Percentiles rank a stretch among this genome's conserved stretches.
Evolutionary conservation across 129 eudicot genomes (phyloP).

Genomic region (Kitagawia praeruptora): DNA sequence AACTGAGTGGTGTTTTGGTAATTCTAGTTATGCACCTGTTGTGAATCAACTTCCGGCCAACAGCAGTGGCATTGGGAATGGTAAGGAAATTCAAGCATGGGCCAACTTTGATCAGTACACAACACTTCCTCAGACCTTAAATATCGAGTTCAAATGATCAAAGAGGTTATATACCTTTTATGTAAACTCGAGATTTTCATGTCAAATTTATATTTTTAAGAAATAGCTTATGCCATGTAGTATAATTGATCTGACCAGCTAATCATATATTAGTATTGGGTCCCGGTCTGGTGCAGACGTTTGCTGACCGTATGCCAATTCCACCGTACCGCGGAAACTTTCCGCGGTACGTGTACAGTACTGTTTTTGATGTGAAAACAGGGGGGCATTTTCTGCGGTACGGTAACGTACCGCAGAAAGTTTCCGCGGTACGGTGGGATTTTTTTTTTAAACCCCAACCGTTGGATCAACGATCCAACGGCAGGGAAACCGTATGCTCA

Average conservation of each 20-base stretch:
- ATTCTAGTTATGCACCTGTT: constrained; percentile 24
- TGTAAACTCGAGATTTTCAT: background rate
- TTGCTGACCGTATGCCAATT: too few relatives aligned
- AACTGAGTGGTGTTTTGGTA: constrained; percentile 59
- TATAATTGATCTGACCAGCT: background rate
- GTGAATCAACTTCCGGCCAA: constrained; percentile 25
- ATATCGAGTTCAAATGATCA: background rate
- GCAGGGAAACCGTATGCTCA: too few relatives aligned
- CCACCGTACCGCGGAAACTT: too few relatives aligned
- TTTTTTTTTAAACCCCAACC: too few relatives aligned
- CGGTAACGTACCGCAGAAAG: too few relatives aligned
- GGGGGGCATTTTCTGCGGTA: too few relatives aligned
- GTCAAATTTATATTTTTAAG: background rate
- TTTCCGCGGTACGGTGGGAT: too few relatives aligned
- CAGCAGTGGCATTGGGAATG: constrained; percentile 24
- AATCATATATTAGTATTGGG: background rate
- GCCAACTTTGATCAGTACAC: constrained; percentile 32
- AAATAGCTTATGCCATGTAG: background rate
- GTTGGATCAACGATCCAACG: too few relatives aligned
- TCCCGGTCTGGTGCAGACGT: too few relatives aligned
- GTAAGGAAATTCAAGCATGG: constrained; percentile 52
- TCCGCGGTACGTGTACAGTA: too few relatives aligned
- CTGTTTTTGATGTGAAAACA: too few relatives aligned
- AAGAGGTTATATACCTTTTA: background rate
- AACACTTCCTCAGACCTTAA: constrained; percentile 25